A percentile compares a stretch with the other conserved stretches of the same genome.
Evolutionary conservation across 148 eudicot species (phyloP).

Genomic region (Rhododendron simsii): DNA sequence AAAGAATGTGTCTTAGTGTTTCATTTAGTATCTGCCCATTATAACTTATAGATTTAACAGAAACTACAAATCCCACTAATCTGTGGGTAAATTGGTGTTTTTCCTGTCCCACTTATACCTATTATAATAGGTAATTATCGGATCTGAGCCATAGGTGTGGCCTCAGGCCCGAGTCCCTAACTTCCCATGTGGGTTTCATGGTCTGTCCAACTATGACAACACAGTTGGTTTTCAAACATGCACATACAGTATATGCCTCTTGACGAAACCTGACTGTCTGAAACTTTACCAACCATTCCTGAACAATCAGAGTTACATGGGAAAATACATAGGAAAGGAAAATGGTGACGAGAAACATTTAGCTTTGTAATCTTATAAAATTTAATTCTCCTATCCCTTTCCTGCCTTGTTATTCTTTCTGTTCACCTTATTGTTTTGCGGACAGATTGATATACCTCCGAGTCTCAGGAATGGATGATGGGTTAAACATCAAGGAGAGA

Average conservation of each 20-base stretch:
- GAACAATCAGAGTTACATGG: neutral
- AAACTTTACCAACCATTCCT: neutral
- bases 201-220: neutral
- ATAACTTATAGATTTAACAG: neutral
- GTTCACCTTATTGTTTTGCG: slow-evolving; percentile 3
- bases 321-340: neutral
- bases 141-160: neutral
- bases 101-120: neutral
- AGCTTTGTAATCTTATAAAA: neutral
- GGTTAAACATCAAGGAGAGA: slow-evolving; percentile 77
- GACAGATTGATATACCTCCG: slow-evolving; percentile 83
- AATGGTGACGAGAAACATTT: neutral
- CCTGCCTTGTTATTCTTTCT: slow-evolving; percentile 4
- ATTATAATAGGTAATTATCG: neutral
- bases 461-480: slow-evolving; percentile 94
- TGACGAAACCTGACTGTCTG: neutral
- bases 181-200: neutral
- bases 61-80: neutral
- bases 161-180: neutral
- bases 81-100: neutral
- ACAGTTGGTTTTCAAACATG: neutral
- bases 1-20: neutral
- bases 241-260: neutral
- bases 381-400: neutral
- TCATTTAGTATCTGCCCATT: neutral